A percentile compares a stretch with the other conserved stretches of the same genome.
These are phyloP conservation scores for Kregervanrija delftensis DNA, from an alignment of 805 yeast species.

Conservation along the genomic window DNA sequence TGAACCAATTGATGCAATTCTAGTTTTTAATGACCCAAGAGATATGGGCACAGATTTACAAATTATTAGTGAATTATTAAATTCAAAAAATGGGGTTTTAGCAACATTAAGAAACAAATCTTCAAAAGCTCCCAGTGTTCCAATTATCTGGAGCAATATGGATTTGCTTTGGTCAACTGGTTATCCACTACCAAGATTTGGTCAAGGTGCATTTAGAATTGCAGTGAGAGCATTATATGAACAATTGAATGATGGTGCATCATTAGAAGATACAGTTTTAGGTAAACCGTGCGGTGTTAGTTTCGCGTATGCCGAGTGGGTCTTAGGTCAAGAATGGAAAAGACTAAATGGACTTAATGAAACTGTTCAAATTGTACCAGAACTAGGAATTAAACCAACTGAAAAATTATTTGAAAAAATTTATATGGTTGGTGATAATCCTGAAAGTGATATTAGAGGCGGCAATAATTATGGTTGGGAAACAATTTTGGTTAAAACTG, in stretches of 20 bases:
- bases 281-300: constrained; percentile 81
- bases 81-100: constrained; percentile 51
- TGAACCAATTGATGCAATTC: constrained; percentile 58
- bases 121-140: constrained; percentile 45
- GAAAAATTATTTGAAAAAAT: constrained; percentile 46
- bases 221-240: constrained; percentile 53
- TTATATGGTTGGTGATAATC: constrained; percentile 96
- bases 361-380: constrained; percentile 30
- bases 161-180: constrained; percentile 88
- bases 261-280: constrained; percentile 47
- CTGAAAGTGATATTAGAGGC: constrained; percentile 86
- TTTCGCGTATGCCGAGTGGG: constrained; percentile 74
- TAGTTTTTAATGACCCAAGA: constrained; percentile 84
- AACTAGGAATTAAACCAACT: constrained; percentile 33
- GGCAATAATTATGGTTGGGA: constrained; percentile 88
- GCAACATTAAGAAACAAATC: constrained; percentile 55
- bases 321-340: constrained; percentile 46
- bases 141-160: constrained; percentile 74
- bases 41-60: constrained; percentile 86
- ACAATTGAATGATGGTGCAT: constrained; percentile 28
- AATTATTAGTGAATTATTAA: constrained; percentile 62
- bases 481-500: constrained; percentile 75
- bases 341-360: constrained; percentile 15
- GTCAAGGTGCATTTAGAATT: constrained; percentile 82
- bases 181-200: constrained; percentile 70